Percentiles rank a stretch among this genome's conserved stretches.
Evolutionary conservation across 768 basidiomycete species (phyloP).

Genomic region (Dacryopinax primogenitus): DNA sequence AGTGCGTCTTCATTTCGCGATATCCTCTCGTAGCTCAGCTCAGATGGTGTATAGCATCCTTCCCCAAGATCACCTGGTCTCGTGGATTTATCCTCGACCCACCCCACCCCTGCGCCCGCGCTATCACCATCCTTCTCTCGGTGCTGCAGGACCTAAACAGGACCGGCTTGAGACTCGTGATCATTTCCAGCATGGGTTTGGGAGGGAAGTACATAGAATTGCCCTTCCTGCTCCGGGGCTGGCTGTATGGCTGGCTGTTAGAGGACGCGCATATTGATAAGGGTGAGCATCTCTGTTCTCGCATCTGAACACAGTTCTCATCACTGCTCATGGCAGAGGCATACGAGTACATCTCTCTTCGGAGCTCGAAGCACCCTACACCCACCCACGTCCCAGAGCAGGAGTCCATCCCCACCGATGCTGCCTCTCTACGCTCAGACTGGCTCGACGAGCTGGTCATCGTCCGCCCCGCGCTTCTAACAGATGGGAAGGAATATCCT

Average conservation of each 20-base stretch:
- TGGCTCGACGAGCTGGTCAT: slow-evolving; percentile 31
- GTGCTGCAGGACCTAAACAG: slow-evolving; percentile 13
- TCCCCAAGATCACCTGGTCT: slow-evolving; percentile 25
- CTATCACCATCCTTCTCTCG: slow-evolving; percentile 40
- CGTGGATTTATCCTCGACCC: slow-evolving; percentile 38
- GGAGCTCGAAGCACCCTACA: not conserved
- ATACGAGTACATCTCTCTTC: not conserved
- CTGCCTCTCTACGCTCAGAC: not conserved
- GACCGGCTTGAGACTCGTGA: slow-evolving; percentile 39
- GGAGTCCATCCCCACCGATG: not conserved
- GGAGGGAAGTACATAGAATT: slow-evolving; percentile 33
- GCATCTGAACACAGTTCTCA: not conserved
- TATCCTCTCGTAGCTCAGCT: not conserved
- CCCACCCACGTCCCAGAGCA: not conserved
- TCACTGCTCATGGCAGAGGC: not conserved
- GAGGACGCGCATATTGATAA: slow-evolving; percentile 46
- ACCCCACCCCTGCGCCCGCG: slow-evolving; percentile 45
- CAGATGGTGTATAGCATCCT: slow-evolving; percentile 40
- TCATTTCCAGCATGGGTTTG: slow-evolving; percentile 42
- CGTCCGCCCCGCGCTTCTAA: slow-evolving; percentile 46
- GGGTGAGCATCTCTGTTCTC: not conserved
- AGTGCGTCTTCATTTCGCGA: not conserved
- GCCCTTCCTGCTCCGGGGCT: slow-evolving; percentile 39
- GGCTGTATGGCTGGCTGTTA: slow-evolving; percentile 38
- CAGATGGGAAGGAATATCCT: slow-evolving; percentile 42